Evolutionary conservation across 345 rosid species (phyloP), one percentile per base, ranked within the genome.

Genomic region (Rhodomyrtus tomentosa): DNA sequence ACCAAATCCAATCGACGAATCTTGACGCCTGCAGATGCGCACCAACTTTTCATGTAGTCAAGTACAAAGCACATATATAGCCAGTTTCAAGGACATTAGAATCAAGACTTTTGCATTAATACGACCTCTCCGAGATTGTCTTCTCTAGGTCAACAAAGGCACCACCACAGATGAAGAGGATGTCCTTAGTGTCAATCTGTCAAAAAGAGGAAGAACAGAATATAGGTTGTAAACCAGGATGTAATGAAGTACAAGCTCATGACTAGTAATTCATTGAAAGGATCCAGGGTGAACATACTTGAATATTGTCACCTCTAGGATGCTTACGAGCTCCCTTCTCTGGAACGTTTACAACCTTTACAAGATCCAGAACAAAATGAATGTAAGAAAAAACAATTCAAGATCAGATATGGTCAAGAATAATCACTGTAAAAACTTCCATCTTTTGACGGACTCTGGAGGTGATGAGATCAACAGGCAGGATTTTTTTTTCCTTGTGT

Each of bases 321-420:
- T 98, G 99, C 92, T 98, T 98, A 79, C 99, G 90, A 89, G 99
- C 99, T 85, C 99, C 99, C 89, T 98, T 96, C 90, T 96, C 99
- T 50, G 99, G 99, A 85, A 98, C 99, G 91, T 94, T 98, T 86
- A 98, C 99, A 83, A 98, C 88, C 99, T 98, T 91, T 73, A 86
- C 52, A 50, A 84, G 42, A 83, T 83, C 87, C 83, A 84, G 81
- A 55, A 53, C 22, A 81, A 45, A 80, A 76, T 82, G 29, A 51
- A 32, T 32, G 50, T 68, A 58, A 59, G 27, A n/a, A 11, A 29
- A 55, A 45, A 56, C 40, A 29, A 7, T 29, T 83, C 54, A 83
- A 56, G 51, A 36, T 56, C 40, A 50, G 68, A 8, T 25, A 83
- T n/a, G 4, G 49, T 32, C 5, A 14, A 52, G 14, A 81, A 29